Evolutionary conservation across 2,329 filamentous ascomycete species (phyloP).

Genomic region (Ophiocordyceps camponoti-rufipedis): DNA sequence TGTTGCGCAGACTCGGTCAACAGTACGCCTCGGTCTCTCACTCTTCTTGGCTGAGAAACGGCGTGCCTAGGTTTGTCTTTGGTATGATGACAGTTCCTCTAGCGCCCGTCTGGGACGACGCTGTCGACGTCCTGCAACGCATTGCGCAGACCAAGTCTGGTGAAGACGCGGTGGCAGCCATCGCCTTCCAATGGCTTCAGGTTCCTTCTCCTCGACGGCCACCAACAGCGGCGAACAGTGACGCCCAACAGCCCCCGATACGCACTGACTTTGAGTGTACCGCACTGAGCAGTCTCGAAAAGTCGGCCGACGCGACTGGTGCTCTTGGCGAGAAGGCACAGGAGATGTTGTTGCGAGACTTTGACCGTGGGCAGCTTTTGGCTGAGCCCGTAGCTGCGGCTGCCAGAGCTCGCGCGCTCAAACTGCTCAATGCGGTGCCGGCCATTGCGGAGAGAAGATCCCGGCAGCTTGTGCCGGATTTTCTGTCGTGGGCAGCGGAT

Average conservation of each 20-base stretch:
- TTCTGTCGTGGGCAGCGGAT: constrained; percentile 60
- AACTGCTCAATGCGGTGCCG: constrained; percentile 57
- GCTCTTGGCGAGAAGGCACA: constrained; percentile 32
- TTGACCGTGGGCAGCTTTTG: constrained; percentile 43
- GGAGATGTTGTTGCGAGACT: constrained; percentile 41
- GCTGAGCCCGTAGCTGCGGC: constrained; percentile 31
- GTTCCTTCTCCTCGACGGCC: constrained; percentile 36
- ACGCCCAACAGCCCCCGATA: constrained; percentile 15
- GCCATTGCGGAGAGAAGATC: constrained; percentile 72
- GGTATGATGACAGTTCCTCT: constrained; percentile 76
- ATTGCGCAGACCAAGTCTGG: constrained; percentile 53
- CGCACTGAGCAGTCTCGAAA: constrained; percentile 44
- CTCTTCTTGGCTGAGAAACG: constrained; percentile 46
- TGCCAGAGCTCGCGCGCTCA: constrained; percentile 61
- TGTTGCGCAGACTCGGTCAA: constrained; percentile 58
- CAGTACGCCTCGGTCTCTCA: constrained; percentile 41
- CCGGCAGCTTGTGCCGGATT: constrained; percentile 65
- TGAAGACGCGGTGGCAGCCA: constrained; percentile 51
- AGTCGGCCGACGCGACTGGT: constrained; percentile 30
- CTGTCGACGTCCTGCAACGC: constrained; percentile 54
- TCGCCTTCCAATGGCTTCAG: constrained; percentile 65
- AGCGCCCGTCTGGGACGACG: constrained; percentile 75
- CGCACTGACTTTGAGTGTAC: constrained; percentile 72
- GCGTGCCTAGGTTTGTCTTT: constrained; percentile 71
- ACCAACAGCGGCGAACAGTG: constrained; percentile 17